Evolutionary conservation across 305 asterid genomes (phyloP).

Genomic region (Fraxinus velutina): DNA sequence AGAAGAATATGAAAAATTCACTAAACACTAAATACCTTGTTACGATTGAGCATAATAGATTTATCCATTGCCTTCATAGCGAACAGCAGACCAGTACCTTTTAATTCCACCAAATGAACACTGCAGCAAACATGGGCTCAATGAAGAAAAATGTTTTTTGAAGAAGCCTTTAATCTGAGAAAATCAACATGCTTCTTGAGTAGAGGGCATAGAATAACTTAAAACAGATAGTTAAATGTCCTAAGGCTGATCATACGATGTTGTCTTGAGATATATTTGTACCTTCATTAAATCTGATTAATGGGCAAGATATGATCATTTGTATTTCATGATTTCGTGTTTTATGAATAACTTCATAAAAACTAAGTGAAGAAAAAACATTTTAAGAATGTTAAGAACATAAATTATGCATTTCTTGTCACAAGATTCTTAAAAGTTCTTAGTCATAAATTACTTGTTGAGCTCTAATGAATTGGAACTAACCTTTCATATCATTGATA

Average conservation of each 20-base stretch:
- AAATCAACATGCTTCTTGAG: background rate
- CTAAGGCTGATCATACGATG: background rate
- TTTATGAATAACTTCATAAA: background rate
- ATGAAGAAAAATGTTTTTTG: background rate
- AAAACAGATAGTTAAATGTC: background rate
- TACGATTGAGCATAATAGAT: slow-evolving; percentile 83
- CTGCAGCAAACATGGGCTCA: slow-evolving; percentile 41
- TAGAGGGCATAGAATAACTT: background rate
- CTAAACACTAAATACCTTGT: slow-evolving; percentile 56
- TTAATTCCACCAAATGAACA: slow-evolving; percentile 97
- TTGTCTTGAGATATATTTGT: background rate
- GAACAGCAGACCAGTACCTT: slow-evolving; percentile 62
- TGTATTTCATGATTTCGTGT: background rate
- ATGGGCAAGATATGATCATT: background rate
- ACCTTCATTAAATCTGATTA: background rate
- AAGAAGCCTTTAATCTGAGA: background rate
- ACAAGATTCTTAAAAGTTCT: background rate
- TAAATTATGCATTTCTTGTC: background rate
- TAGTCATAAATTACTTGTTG: background rate
- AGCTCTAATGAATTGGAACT: background rate
- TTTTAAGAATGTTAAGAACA: background rate
- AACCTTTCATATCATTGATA: background rate
- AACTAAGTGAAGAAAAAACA: background rate
- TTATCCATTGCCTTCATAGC: slow-evolving; percentile 99
- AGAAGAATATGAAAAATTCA: background rate